Conservation (phyloP, 1,284 basidiomycete species). For the Leccinum fallax region DNA sequence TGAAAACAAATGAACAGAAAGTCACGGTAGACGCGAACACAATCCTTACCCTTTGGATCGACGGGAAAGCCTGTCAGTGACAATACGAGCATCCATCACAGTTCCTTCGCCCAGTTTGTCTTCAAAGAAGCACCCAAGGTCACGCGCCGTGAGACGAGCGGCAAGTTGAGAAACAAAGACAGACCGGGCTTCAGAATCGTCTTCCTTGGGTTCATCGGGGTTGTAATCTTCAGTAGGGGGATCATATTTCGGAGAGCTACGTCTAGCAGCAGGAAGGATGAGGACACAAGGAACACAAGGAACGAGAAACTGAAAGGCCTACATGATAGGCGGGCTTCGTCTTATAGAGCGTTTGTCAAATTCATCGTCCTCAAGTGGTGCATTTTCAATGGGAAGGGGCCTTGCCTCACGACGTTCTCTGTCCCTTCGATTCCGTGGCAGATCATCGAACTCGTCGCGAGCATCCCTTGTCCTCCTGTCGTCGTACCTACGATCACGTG, state of each 20-base stretch:
- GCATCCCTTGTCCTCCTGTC: conserved; percentile 52
- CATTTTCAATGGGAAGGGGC: conserved; percentile 30
- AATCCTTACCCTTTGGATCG: conserved; percentile 88
- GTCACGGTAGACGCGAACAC: conserved; percentile 9
- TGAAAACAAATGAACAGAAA: conserved; percentile 28
- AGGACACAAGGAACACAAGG: conserved; percentile 13
- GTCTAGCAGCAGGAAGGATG: conserved; percentile 40
- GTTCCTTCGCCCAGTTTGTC: conserved; percentile 91
- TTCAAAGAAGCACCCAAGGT: conserved; percentile 98
- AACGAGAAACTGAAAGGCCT: conserved; percentile 33
- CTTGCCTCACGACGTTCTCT: conserved; percentile 40
- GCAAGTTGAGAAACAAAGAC: conserved; percentile 99
- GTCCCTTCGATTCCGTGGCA: conserved; percentile 43
- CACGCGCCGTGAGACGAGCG: conserved; percentile 90
- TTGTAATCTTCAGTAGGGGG: conserved; percentile 64
- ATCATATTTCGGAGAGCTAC: conserved; percentile 75
- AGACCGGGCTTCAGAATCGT: conserved; percentile 94
- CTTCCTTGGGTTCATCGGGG: conserved; percentile 77
- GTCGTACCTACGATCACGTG: conserved; percentile 57
- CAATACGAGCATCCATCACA: conserved; percentile 94
- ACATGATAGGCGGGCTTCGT: conserved; percentile 44
- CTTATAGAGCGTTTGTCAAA: conserved; percentile 33
- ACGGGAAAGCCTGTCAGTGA: conserved; percentile 90
- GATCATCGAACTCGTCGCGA: conserved; percentile 63
- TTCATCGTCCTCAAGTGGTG: conserved; percentile 38